Percentiles rank a stretch among this genome's conserved stretches.
Conservation (phyloP, 2,329 filamentous ascomycete species). For the Clonostachys byssicola region DNA sequence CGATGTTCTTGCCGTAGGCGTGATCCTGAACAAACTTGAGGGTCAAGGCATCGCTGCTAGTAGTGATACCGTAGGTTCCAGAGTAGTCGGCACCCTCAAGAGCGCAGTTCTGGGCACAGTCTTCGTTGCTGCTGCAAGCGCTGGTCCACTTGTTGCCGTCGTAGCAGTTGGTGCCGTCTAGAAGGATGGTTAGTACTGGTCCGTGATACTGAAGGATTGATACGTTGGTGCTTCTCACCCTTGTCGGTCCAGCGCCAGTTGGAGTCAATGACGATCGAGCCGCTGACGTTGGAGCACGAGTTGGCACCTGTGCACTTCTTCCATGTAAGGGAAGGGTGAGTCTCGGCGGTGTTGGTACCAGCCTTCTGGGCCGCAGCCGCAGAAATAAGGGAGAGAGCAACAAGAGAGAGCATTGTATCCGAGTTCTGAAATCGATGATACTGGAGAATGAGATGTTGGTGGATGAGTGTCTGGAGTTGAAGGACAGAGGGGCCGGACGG, state of each 20-base stretch:
- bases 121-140: constrained; percentile 27
- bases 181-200: background rate
- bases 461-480: background rate
- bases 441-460: background rate
- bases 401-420: constrained; percentile 5
- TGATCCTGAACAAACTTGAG: constrained; percentile 47
- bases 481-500: background rate
- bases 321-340: constrained; percentile 39
- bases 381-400: constrained; percentile 7
- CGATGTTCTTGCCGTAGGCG: constrained; percentile 30
- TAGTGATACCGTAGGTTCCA: constrained; percentile 39
- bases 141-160: constrained; percentile 31
- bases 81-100: constrained; percentile 40
- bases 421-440: background rate
- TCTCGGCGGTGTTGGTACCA: constrained; percentile 29
- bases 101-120: constrained; percentile 38
- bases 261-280: constrained; percentile 42
- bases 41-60: constrained; percentile 37
- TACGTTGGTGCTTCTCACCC: constrained; percentile 14
- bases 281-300: constrained; percentile 33
- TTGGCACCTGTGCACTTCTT: constrained; percentile 34
- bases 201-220: constrained; percentile 12
- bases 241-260: constrained; percentile 52
- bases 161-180: constrained; percentile 34
- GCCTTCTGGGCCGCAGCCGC: constrained; percentile 32